Evolutionary conservation across 192 early-diverging fungal species (phyloP).

Genomic region (Pecoramyces ruminantium): DNA sequence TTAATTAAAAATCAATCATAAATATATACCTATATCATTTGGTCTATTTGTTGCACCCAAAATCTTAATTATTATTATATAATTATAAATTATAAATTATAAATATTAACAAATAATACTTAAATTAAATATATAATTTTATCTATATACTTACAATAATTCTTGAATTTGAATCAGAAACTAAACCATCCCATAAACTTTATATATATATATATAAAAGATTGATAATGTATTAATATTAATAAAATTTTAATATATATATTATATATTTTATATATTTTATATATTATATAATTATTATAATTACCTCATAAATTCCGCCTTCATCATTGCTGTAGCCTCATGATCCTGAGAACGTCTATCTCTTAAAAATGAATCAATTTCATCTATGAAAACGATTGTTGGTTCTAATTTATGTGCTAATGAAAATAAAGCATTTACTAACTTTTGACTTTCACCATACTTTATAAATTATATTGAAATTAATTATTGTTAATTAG

Average conservation of each 20-base stretch:
- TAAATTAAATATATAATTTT: too few species aligned
- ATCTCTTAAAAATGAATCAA: slow-evolving; percentile 91
- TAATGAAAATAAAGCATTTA: slow-evolving; percentile 78
- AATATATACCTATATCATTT: slow-evolving; percentile 52
- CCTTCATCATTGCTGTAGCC: slow-evolving; percentile 97
- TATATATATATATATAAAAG: slow-evolving; percentile 11
- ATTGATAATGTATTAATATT: too few species aligned
- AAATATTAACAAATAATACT: too few species aligned
- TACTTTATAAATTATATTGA: slow-evolving; percentile 34
- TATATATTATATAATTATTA: too few species aligned
- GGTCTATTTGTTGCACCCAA: slow-evolving; percentile 94
- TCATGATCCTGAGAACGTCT: slow-evolving; percentile 79
- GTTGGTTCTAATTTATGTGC: slow-evolving; percentile 86
- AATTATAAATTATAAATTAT: neutral
- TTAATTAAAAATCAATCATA: neutral
- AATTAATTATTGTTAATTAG: too few species aligned
- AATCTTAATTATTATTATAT: slow-evolving; percentile 17
- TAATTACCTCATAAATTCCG: slow-evolving; percentile 88
- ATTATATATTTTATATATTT: neutral
- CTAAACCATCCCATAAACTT: slow-evolving; percentile 91
- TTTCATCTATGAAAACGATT: slow-evolving; percentile 99
- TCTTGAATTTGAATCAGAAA: slow-evolving; percentile 36
- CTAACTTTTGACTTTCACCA: slow-evolving; percentile 90
- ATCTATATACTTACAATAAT: slow-evolving; percentile 3
- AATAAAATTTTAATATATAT: neutral